Base-by-base conservation (phyloP, 495 filamentous ascomycete genomes). In the Endocarpon pusillum region DNA sequence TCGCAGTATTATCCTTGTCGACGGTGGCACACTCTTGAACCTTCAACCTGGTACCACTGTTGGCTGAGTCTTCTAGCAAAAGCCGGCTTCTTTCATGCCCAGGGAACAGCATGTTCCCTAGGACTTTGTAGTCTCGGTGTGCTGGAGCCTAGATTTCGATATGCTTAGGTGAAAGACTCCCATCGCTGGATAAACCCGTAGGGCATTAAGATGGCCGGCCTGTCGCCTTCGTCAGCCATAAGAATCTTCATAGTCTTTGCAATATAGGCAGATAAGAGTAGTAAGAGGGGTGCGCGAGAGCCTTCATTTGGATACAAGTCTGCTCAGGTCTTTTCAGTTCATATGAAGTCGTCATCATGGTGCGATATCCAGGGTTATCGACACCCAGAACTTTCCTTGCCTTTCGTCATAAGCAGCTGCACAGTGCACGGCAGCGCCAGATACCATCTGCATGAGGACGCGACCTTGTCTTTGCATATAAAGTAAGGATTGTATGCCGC, bases 291-390 rank as follows among this genome's bases (percentile, higher is more conserved):
- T n/a, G n/a, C n/a, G n/a, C n/a, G n/a, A n/a, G 32, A 31, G n/a
- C 19, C 28, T 7, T 31, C 14, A 4, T 31, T 7, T 15, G 4
- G 14, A 31, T 16, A 22, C 21, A 21, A 12, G 39, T 14, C 54
- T 62, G 56, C 66, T 71, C 67, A 71, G 67, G 53, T 66, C 66
- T 71, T 71, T 71, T 68, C 62, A 67, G 59, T 71, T 59, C 59
- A 47, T 43, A 40, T 43, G 39, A 40, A 45, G 45, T 42, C 53
- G 35, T 54, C 43, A 38, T 49, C 47, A 52, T 53, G 51, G 54
- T 54, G 49, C 49, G 48, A 33, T 6, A 34, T 18, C 18, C 24
- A 39, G 25, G 32, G 36, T 37, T 24, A 35, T 21, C 30, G 17
- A 29, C 21, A 19, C 16, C 32, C 34, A 14, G 12, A 17, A 26